These are phyloP conservation scores for Fragilaria radians DNA, from an alignment of 108 stramenopile genomes.

Conservation along the genomic window DNA sequence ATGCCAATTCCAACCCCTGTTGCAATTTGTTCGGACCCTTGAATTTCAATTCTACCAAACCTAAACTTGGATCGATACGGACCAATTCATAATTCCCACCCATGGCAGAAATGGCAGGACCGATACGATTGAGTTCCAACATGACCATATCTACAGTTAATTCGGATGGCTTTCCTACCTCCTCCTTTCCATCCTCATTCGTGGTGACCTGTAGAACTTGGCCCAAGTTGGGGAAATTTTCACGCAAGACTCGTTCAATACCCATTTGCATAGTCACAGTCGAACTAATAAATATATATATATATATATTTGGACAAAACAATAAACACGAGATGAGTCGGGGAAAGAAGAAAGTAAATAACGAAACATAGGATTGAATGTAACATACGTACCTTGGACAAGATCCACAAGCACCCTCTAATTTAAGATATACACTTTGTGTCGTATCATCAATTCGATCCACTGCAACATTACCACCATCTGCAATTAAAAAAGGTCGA, in stretches of 20 bases:
- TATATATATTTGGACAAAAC: too few relatives aligned
- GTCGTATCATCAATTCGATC: constrained; percentile 65
- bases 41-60: constrained; percentile 70
- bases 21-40: constrained; percentile 63
- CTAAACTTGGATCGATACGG: constrained; percentile 53
- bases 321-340: too few relatives aligned
- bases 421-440: constrained; percentile 57
- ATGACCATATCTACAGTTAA: constrained; percentile 55
- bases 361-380: too few relatives aligned
- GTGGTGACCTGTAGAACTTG: constrained; percentile 77
- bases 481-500: constrained; percentile 91
- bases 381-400: constrained; percentile 25
- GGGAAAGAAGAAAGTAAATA: too few relatives aligned
- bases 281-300: constrained; percentile 31
- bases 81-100: constrained; percentile 65
- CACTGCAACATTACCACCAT: constrained; percentile 94
- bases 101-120: constrained; percentile 75
- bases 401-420: constrained; percentile 93
- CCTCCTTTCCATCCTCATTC: constrained; percentile 32
- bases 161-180: constrained; percentile 33
- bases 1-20: constrained; percentile 74
- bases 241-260: constrained; percentile 89
- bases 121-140: constrained; percentile 61
- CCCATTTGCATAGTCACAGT: constrained; percentile 99
- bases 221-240: constrained; percentile 77